These are phyloP conservation scores for Apiotrichum gracile DNA, from an alignment of 1,284 basidiomycete genomes.

Conservation along the genomic window DNA sequence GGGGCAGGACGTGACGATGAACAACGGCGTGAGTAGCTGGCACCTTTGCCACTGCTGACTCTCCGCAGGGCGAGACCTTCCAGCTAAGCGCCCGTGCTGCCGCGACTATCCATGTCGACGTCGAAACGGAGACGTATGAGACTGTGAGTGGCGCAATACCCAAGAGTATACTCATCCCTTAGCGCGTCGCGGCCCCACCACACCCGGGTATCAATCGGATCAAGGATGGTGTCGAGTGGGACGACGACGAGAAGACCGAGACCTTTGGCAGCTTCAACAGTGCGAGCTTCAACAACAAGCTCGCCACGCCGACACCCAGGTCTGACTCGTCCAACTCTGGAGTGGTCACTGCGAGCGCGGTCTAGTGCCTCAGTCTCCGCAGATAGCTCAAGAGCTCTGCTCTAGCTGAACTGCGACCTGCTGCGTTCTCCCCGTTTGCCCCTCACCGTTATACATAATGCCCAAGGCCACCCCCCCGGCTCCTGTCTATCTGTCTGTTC, in stretches of 20 bases:
- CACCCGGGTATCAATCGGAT: background rate
- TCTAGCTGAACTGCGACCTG: no score
- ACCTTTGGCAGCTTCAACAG: background rate
- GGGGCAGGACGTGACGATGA: background rate
- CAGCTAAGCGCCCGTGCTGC: background rate
- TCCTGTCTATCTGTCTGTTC: no score
- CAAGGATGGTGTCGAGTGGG: background rate
- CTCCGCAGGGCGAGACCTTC: background rate
- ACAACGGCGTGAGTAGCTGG: background rate
- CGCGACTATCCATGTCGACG: conserved; percentile 18
- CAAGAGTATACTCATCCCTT: background rate
- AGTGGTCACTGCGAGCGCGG: background rate
- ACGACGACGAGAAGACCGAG: background rate
- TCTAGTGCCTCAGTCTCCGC: background rate
- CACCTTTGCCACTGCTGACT: background rate
- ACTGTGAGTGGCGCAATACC: background rate
- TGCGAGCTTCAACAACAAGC: background rate
- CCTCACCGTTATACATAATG: no score
- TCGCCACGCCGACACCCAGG: background rate
- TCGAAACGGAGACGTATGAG: conserved; percentile 16
- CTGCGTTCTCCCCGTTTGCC: no score
- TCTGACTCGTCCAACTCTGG: background rate
- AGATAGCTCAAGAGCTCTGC: no score
- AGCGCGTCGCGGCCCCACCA: background rate
- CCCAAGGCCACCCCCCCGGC: no score